Conservation (phyloP, 768 basidiomycete genomes). For the Xerocomellus amylosporus region DNA sequence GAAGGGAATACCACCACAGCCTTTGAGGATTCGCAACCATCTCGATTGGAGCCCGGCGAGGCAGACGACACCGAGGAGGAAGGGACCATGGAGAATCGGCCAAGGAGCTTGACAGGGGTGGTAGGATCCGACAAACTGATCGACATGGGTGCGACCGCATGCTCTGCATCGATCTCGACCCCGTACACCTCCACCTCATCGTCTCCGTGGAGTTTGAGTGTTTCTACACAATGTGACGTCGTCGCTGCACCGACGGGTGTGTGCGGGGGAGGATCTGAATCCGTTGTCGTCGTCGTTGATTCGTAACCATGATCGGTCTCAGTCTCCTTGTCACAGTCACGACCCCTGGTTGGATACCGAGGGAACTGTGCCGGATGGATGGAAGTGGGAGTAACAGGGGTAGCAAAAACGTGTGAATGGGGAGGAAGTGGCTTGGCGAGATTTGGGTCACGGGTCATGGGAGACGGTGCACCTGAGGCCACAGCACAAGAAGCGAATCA, state of each 20-base stretch:
- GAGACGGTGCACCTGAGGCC: conserved; percentile 15
- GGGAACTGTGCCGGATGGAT: neutral
- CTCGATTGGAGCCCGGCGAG: neutral
- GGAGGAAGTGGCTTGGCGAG: conserved; percentile 1
- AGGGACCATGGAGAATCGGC: conserved; percentile 9
- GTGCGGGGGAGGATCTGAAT: conserved; percentile 27
- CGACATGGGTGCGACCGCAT: neutral
- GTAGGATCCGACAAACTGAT: conserved; percentile 13
- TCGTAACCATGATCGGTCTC: conserved; percentile 28
- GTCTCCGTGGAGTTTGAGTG: conserved; percentile 12
- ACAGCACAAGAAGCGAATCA: conserved; percentile 7
- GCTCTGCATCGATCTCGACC: conserved; percentile 6
- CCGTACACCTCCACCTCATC: conserved; percentile 6
- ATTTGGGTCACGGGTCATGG: conserved; percentile 10
- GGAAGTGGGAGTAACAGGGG: conserved; percentile 1
- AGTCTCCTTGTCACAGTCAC: conserved; percentile 19
- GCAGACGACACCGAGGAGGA: conserved; percentile 1
- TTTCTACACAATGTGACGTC: conserved; percentile 3
- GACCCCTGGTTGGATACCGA: conserved; percentile 3
- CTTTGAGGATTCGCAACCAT: conserved; percentile 8
- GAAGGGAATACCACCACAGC: conserved; percentile 24
- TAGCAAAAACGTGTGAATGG: conserved; percentile 3
- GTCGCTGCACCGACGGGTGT: conserved; percentile 20
- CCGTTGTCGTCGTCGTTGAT: conserved; percentile 27
- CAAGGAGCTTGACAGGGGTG: conserved; percentile 16